Evolutionary conservation across 2,329 filamentous ascomycete genomes (phyloP).

Genomic region (Stenocarpella maydis): DNA sequence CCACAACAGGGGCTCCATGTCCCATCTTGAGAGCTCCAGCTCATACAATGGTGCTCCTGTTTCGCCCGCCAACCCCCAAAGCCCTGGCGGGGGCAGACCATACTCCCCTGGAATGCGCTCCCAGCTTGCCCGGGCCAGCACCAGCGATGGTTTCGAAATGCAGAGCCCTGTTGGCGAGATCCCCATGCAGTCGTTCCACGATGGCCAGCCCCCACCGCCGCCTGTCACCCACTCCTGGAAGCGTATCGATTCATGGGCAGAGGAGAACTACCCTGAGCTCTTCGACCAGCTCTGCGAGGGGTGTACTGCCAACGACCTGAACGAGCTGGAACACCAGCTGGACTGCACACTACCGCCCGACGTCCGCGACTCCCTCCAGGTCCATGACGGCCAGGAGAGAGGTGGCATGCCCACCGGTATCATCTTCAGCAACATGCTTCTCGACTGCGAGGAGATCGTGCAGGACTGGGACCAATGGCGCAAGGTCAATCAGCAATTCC

Average conservation of each 20-base stretch:
- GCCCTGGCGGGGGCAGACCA: slow-evolving; percentile 70
- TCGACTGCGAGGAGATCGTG: slow-evolving; percentile 97
- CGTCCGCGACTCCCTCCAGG: slow-evolving; percentile 86
- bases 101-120: slow-evolving; percentile 93
- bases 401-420: slow-evolving; percentile 90
- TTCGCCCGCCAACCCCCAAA: slow-evolving; percentile 54
- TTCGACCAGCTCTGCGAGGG: slow-evolving; percentile 93
- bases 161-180: slow-evolving; percentile 80
- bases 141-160: slow-evolving; percentile 73
- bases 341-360: slow-evolving; percentile 95
- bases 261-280: slow-evolving; percentile 94
- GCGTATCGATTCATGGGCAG: slow-evolving; percentile 92
- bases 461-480: slow-evolving; percentile 99
- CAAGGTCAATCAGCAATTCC: slow-evolving; percentile 88
- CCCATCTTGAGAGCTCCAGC: slow-evolving; percentile 61
- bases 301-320: slow-evolving; percentile 92
- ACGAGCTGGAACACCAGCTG: slow-evolving; percentile 94
- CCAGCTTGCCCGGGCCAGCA: slow-evolving; percentile 71
- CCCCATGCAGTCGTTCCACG: slow-evolving; percentile 94
- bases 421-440: slow-evolving; percentile 91
- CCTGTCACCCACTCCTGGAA: slow-evolving; percentile 90
- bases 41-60: slow-evolving; percentile 68
- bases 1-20: slow-evolving; percentile 59
- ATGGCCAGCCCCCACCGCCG: slow-evolving; percentile 88
- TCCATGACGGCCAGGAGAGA: slow-evolving; percentile 97